Evolutionary conservation across 225 moss, liverwort and hornwort genomes (phyloP), one percentile per base, ranked within the genome.

Genomic region (Rhytidiadelphus loreus): DNA sequence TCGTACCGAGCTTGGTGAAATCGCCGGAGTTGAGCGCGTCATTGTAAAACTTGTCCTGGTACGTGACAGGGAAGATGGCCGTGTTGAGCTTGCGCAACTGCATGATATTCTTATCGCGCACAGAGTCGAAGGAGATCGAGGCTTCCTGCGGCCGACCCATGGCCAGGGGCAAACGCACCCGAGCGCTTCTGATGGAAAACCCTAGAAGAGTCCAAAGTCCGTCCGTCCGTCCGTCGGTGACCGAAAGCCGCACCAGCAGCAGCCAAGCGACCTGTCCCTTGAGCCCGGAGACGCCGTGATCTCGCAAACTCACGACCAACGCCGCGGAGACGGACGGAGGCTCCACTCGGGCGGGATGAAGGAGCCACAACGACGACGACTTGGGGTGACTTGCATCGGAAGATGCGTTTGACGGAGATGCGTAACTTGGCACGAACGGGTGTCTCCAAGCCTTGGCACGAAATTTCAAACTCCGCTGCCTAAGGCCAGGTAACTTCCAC

Each of bases 21-120:
- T 98, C 97, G 20, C 98, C 98, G 39, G 98, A 98, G 74, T 95
- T 96, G 61, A 98, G 93, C n/a, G 98, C 98, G 66, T 98, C 98
- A 17, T 94, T 93, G 93, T 98, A 98, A 79, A 97, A 98, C 93
- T 98, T 96, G 84, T 98, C 98, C 89, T 96, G 96, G 88, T 98
- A 98, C 6, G 95, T 91, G 77, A 98, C 95, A 22, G 98, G 98
- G 81, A 98, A 97, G 55, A 98, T 98, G 76, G 98, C 95, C 50
- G 94, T 92, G 76, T 98, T 98, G 86, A 98, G 94, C 92, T 98
- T 98, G 89, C 94, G 96, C 91, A 98, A 91, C 95, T 95, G 96
- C 98, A 97, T 96, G 30, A 97, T 92, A 87, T 98, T 98, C 94
- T 98, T 98, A 91, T 98, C 97, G 71, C 96, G 91, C 87, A 97